Conservation (phyloP, 2,329 filamentous ascomycete genomes). For the Fusarium sp. region DNA sequence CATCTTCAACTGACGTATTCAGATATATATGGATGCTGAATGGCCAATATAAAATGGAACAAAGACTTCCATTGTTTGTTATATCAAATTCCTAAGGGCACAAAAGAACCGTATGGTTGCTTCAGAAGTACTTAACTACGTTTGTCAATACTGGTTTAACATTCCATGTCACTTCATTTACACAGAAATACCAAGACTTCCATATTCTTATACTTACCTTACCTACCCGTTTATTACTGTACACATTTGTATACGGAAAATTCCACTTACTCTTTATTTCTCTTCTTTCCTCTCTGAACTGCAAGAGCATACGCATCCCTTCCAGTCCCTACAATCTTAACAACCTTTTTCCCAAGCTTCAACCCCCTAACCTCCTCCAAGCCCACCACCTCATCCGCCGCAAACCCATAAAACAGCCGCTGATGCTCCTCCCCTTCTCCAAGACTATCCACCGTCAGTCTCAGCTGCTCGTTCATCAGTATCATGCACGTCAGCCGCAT, state of each 20-base stretch:
- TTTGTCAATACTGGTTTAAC: not conserved
- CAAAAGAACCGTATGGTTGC: not conserved
- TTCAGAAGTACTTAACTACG: not conserved
- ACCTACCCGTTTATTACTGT: not conserved
- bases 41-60: not conserved
- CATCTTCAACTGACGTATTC: slow-evolving; percentile 25
- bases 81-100: not conserved
- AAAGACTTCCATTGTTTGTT: not conserved
- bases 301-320: slow-evolving; percentile 8
- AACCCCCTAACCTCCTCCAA: slow-evolving; percentile 7
- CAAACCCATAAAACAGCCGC: slow-evolving; percentile 32
- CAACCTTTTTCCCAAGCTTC: slow-evolving; percentile 16
- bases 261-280: too few species aligned
- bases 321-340: slow-evolving; percentile 11
- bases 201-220: too few species aligned
- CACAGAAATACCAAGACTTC: not conserved
- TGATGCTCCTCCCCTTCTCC: slow-evolving; percentile 2
- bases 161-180: not conserved
- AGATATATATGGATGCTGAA: not conserved
- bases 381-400: slow-evolving; percentile 23
- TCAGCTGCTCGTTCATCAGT: slow-evolving; percentile 26
- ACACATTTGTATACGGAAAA: not conserved
- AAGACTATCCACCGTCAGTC: slow-evolving; percentile 18
- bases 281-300: slow-evolving; percentile 6
- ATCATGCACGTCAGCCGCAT: slow-evolving; percentile 20